Evolutionary conservation across 176 grass and related monocot genomes (phyloP).

Genomic region (Alopecurus myosuroides): DNA sequence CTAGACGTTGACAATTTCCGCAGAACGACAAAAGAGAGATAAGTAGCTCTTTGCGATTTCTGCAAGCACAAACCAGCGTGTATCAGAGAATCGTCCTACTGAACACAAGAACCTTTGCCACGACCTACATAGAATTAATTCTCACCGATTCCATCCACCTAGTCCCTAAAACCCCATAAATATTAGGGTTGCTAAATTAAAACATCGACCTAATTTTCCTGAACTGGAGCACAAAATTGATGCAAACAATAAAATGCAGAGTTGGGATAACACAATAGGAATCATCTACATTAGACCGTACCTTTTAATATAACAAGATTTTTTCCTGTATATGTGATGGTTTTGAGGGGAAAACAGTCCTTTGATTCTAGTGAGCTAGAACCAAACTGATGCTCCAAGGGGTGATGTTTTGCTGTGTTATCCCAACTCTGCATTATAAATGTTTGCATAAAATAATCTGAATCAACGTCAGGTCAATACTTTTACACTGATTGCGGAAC

Average conservation of each 20-base stretch:
- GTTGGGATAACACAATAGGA: not conserved
- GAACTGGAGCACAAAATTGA: not conserved
- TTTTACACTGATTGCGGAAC: constrained; percentile 39
- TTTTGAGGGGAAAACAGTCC: not conserved
- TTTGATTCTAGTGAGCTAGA: not conserved
- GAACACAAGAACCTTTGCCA: not conserved
- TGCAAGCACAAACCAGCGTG: not conserved
- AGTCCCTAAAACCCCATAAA: not conserved
- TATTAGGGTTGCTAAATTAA: not conserved
- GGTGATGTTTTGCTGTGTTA: not conserved
- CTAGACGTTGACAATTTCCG: not conserved
- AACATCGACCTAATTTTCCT: not conserved
- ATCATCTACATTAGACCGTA: not conserved
- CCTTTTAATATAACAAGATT: not conserved
- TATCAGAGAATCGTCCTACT: not conserved
- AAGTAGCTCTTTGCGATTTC: not conserved
- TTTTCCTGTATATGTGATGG: not conserved
- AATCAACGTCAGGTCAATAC: not conserved
- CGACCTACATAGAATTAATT: not conserved
- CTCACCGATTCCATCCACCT: not conserved
- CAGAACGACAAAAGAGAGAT: not conserved
- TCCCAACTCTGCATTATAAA: not conserved
- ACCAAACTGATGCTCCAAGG: not conserved
- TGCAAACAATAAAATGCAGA: too few species aligned
- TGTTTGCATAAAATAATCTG: not conserved